A percentile compares a stretch with the other conserved stretches of the same genome.
Conservation (phyloP, 805 yeast genomes). For the Wickerhamiella alocasiicola region DNA sequence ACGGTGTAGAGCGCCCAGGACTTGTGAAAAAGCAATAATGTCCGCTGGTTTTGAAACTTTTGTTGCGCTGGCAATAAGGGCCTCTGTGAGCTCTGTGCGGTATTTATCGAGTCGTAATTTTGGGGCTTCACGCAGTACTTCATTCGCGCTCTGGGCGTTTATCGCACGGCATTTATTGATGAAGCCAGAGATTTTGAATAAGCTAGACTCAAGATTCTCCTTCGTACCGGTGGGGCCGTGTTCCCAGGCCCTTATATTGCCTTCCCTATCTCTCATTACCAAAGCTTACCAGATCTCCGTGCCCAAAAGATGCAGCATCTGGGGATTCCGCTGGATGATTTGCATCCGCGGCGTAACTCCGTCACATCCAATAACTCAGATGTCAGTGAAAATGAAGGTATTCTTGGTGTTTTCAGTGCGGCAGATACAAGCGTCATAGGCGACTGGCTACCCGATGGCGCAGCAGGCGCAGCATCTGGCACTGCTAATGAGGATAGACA, state of each 20-base stretch:
- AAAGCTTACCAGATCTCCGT: too few species aligned
- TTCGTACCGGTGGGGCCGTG: background rate
- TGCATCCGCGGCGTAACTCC: slow-evolving; percentile 1
- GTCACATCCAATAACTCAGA: background rate
- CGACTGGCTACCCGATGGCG: slow-evolving; percentile 9
- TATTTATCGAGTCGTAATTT: slow-evolving; percentile 8
- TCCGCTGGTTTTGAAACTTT: background rate
- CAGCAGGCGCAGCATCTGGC: too few species aligned
- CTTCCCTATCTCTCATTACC: too few species aligned
- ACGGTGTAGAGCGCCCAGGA: background rate
- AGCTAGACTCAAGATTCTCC: background rate
- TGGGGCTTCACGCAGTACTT: background rate
- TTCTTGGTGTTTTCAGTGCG: slow-evolving; percentile 5
- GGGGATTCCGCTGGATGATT: slow-evolving; percentile 8
- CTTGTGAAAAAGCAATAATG: background rate
- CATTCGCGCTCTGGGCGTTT: background rate
- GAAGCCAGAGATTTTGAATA: slow-evolving; percentile 3
- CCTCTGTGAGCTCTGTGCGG: slow-evolving; percentile 6
- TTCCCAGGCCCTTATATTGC: background rate
- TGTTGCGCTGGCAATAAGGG: slow-evolving; percentile 1
- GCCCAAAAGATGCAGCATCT: slow-evolving; percentile 5
- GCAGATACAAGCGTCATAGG: slow-evolving; percentile 5
- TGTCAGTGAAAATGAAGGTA: slow-evolving; percentile 4
- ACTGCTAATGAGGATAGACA: background rate
- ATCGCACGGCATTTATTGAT: background rate